These are phyloP conservation scores for Hypsizygus ulmarius DNA, from an alignment of 1,284 basidiomycete genomes.

Conservation along the genomic window DNA sequence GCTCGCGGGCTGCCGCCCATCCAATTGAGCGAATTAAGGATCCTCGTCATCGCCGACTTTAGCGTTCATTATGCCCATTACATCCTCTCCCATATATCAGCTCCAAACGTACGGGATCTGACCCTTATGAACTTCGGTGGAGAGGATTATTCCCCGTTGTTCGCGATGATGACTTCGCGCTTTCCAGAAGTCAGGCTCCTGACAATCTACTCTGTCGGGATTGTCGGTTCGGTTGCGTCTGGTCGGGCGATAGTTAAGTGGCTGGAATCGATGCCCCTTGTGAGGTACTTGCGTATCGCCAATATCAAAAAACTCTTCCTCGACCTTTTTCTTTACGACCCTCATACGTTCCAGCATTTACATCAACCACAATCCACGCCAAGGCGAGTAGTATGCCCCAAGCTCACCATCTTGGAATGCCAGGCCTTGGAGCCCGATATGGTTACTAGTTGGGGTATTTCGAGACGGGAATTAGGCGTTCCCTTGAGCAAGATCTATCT, in stretches of 20 bases:
- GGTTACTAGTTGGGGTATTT: slow-evolving; percentile 23
- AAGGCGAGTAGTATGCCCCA: slow-evolving; percentile 34
- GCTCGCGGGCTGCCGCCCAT: slow-evolving; percentile 34
- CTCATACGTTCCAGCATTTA: slow-evolving; percentile 17
- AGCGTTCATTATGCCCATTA: slow-evolving; percentile 43
- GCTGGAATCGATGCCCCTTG: slow-evolving; percentile 51
- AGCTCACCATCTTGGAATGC: slow-evolving; percentile 42
- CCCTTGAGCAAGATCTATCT: slow-evolving; percentile 35
- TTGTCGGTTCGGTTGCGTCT: slow-evolving; percentile 24
- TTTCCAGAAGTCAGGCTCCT: slow-evolving; percentile 50
- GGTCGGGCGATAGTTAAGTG: slow-evolving; percentile 39
- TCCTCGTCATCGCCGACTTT: slow-evolving; percentile 54
- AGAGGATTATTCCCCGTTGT: slow-evolving; percentile 47
- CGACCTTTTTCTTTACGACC: slow-evolving; percentile 42
- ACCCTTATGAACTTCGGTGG: slow-evolving; percentile 50
- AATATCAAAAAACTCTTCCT: slow-evolving; percentile 39
- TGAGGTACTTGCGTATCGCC: slow-evolving; percentile 49
- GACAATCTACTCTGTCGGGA: slow-evolving; percentile 44
- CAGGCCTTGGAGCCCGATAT: slow-evolving; percentile 26
- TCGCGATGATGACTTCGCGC: slow-evolving; percentile 39
- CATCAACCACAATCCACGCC: slow-evolving; percentile 7
- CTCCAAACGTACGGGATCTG: slow-evolving; percentile 52
- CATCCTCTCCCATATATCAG: slow-evolving; percentile 43
- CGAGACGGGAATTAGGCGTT: slow-evolving; percentile 23
- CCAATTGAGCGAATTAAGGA: slow-evolving; percentile 43